These are phyloP conservation scores for Trichothecium sympodiale DNA, from an alignment of 2,329 filamentous ascomycete genomes.

Conservation along the genomic window DNA sequence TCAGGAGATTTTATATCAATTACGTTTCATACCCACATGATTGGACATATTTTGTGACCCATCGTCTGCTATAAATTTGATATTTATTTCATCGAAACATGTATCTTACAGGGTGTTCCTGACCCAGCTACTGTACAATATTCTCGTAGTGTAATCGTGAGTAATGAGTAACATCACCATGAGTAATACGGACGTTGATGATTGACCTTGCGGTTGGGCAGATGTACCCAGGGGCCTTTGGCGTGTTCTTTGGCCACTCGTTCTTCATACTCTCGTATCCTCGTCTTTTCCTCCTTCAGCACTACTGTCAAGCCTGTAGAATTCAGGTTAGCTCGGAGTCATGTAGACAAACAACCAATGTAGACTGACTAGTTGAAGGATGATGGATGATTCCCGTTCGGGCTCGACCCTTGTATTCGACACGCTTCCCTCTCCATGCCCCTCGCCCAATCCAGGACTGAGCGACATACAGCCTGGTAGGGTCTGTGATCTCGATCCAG, in stretches of 20 bases:
- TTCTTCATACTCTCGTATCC: constrained; percentile 71
- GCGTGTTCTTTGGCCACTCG: constrained; percentile 63
- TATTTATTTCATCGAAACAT: neutral
- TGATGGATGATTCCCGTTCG: constrained; percentile 55
- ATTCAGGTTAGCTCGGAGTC: constrained; percentile 9
- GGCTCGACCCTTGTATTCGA: constrained; percentile 69
- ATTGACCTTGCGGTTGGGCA: constrained; percentile 76
- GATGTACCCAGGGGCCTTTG: constrained; percentile 72
- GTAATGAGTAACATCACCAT: constrained; percentile 50
- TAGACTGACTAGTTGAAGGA: constrained; percentile 61
- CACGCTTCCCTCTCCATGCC: constrained; percentile 40
- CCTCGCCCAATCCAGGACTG: constrained; percentile 88
- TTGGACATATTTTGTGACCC: neutral
- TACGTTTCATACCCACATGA: neutral
- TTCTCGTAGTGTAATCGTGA: no score
- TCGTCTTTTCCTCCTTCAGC: constrained; percentile 87
- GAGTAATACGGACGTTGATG: constrained; percentile 83
- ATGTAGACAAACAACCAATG: neutral
- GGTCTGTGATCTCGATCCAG: constrained; percentile 59
- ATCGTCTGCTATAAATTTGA: neutral
- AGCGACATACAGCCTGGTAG: constrained; percentile 77
- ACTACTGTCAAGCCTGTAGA: constrained; percentile 61
- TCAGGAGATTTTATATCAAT: no score
- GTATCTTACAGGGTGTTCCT: no score
- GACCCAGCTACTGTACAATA: no score